Percentiles rank a stretch among this genome's conserved stretches.
phyloP scores from a whole-genome alignment of 805 yeast species.

The Tetrapisispora nanseiensis region DNA sequence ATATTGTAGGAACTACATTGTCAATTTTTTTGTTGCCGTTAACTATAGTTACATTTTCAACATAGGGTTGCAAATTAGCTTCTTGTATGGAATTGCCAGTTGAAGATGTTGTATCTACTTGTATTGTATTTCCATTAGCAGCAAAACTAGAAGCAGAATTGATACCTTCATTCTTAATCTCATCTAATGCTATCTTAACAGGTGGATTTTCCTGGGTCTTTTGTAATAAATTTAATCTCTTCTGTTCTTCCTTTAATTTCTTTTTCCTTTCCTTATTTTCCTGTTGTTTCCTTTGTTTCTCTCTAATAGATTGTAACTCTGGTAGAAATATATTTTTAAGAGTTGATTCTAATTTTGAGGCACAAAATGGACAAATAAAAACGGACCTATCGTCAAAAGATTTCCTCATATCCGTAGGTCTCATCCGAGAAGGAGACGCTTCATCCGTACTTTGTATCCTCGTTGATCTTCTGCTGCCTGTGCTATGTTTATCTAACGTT shows the following conservation, averaged over 20 bases:
- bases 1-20: no score
- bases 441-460: conserved; percentile 7
- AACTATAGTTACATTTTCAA: no score
- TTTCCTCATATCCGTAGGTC: conserved; percentile 21
- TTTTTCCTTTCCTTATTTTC: conserved; percentile 25
- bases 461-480: conserved; percentile 14
- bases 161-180: no score
- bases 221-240: neutral
- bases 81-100: no score
- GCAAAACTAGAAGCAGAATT: no score
- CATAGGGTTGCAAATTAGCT: no score
- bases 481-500: conserved; percentile 11
- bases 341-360: conserved; percentile 15
- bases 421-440: neutral
- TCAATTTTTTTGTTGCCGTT: no score
- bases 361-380: conserved; percentile 22
- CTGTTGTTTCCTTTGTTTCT: conserved; percentile 17
- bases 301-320: conserved; percentile 17
- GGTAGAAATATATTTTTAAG: conserved; percentile 17
- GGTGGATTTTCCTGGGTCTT: no score
- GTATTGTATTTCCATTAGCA: no score
- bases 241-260: conserved; percentile 15
- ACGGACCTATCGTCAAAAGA: conserved; percentile 14
- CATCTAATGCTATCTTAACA: no score
- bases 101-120: no score